phyloP scores from a whole-genome alignment of 495 filamentous ascomycete genomes.

The Delitschia confertaspora region DNA sequence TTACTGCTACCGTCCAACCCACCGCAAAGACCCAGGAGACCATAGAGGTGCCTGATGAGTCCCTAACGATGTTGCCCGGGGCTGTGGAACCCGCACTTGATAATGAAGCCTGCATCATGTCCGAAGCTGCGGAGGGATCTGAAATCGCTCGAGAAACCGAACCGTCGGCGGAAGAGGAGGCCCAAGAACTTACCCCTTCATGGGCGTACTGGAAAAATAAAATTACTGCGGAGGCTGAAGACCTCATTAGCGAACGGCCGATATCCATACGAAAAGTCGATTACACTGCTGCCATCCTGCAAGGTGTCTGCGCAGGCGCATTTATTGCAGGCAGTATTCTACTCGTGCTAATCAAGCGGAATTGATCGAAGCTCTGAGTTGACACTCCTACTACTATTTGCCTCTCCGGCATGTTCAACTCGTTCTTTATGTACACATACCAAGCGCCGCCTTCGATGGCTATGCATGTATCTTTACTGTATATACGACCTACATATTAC shows the following conservation, averaged over 20 bases:
- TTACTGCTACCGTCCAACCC: not conserved
- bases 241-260: constrained; percentile 61
- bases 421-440: not conserved
- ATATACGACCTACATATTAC: no score
- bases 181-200: not conserved
- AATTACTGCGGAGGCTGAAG: constrained; percentile 19
- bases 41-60: not conserved
- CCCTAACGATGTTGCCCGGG: not conserved
- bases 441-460: no score
- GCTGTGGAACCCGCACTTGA: not conserved
- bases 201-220: constrained; percentile 19
- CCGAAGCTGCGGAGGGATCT: not conserved
- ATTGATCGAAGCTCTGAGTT: no score
- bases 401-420: not conserved
- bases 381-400: no score
- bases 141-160: not conserved
- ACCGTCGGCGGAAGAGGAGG: not conserved
- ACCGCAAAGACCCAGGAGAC: not conserved
- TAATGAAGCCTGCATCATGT: not conserved
- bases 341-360: constrained; percentile 48
- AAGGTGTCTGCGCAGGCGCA: constrained; percentile 66
- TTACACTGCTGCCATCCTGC: constrained; percentile 58
- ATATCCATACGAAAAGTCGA: constrained; percentile 65
- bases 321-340: constrained; percentile 51
- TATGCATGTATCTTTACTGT: no score